Percentiles rank a stretch among this genome's conserved stretches.
phyloP scores from a whole-genome alignment of 352 stramenopile genomes.

The Globisporangium sylvaticum region DNA sequence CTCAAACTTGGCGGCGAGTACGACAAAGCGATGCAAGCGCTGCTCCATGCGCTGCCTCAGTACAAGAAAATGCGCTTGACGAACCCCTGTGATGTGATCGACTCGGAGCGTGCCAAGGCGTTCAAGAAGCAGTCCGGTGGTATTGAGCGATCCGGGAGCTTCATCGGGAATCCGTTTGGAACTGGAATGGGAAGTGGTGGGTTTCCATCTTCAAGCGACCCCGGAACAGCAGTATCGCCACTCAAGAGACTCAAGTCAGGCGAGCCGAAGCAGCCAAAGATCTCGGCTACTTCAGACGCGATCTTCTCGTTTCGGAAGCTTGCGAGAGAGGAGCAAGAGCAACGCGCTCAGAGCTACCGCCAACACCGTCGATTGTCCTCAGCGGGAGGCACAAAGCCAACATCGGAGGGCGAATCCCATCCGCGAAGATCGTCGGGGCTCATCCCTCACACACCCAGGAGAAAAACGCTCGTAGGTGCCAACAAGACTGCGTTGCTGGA shows the following conservation, averaged over 20 bases:
- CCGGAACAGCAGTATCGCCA: background rate
- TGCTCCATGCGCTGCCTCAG: constrained; percentile 30
- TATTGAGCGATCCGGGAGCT: constrained; percentile 1
- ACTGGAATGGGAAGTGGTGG: background rate
- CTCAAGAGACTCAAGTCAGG: background rate
- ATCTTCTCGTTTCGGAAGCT: constrained; percentile 15
- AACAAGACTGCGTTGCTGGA: background rate
- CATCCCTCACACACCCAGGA: background rate
- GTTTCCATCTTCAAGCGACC: background rate
- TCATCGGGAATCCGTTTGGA: constrained; percentile 12
- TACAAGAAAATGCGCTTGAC: constrained; percentile 30
- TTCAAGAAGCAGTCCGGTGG: constrained; percentile 12
- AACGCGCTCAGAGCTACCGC: constrained; percentile 8
- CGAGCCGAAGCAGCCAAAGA: background rate
- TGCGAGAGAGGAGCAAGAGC: constrained; percentile 10
- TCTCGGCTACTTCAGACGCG: background rate
- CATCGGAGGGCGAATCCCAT: background rate
- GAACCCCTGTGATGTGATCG: constrained; percentile 21
- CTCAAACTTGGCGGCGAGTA: constrained; percentile 15
- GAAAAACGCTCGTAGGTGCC: constrained; percentile 8
- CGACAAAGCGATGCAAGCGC: constrained; percentile 19
- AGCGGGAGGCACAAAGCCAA: background rate
- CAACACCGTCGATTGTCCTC: background rate
- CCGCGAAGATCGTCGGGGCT: background rate
- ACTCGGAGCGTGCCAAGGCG: constrained; percentile 23